Evolutionary conservation across 108 stramenopile genomes (phyloP).

Genomic region (Skeletonema tropicum): DNA sequence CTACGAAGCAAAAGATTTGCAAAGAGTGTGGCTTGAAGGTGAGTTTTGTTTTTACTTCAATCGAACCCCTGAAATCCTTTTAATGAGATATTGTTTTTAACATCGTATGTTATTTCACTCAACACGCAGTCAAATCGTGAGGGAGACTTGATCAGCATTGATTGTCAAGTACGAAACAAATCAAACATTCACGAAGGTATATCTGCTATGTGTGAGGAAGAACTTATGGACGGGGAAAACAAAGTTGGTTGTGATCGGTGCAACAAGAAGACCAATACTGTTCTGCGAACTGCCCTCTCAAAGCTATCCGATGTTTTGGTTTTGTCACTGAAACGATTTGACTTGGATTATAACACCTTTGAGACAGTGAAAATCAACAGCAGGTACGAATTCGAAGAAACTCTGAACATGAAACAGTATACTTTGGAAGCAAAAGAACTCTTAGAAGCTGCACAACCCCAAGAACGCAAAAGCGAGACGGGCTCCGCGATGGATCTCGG

Average conservation of each 20-base stretch:
- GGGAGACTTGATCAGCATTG: conserved; percentile 92
- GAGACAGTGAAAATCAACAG: conserved; percentile 99
- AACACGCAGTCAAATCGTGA: conserved; percentile 80
- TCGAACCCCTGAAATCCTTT: not conserved
- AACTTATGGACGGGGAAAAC: conserved; percentile 98
- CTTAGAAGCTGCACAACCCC: conserved; percentile 51
- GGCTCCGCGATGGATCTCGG: conserved; percentile 50
- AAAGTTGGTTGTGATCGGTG: conserved; percentile 95
- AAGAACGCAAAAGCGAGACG: conserved; percentile 46
- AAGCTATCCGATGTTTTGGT: conserved; percentile 92
- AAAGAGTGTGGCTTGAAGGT: conserved; percentile 92
- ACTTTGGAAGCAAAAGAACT: conserved; percentile 92
- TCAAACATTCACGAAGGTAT: conserved; percentile 92
- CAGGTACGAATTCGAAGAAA: conserved; percentile 92
- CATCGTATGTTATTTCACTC: not conserved
- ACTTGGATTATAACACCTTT: conserved; percentile 97
- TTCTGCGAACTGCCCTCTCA: conserved; percentile 88
- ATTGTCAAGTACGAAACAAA: conserved; percentile 94
- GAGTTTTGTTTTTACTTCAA: conserved; percentile 14
- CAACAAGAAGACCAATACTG: conserved; percentile 93
- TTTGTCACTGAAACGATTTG: conserved; percentile 96
- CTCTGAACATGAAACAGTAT: conserved; percentile 94
- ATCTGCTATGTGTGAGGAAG: conserved; percentile 89
- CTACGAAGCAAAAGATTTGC: conserved; percentile 90
- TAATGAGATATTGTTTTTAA: not conserved